A percentile compares a stretch with the other conserved stretches of the same genome.
Evolutionary conservation across 805 yeast species (phyloP).

Genomic region (Teunomyces tritomae): DNA sequence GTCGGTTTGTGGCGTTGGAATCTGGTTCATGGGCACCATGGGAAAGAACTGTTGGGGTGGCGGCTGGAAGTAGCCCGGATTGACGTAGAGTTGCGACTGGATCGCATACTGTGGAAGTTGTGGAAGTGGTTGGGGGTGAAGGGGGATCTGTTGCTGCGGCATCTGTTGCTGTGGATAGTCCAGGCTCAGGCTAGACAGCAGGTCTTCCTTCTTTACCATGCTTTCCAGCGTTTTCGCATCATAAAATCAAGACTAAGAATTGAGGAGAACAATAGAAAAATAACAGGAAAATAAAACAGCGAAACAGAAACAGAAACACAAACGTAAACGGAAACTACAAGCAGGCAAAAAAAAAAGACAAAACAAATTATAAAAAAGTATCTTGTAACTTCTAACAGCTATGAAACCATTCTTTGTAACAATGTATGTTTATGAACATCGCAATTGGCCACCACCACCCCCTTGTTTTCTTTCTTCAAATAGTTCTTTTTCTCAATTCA

Average conservation of each 20-base stretch:
- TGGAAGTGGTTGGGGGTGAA: slow-evolving; percentile 6
- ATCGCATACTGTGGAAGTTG: slow-evolving; percentile 1
- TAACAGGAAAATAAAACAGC: no score
- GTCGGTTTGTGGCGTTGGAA: background rate
- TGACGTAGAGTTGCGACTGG: background rate
- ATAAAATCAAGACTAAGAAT: background rate
- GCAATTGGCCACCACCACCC: no score
- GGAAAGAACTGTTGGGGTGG: slow-evolving; percentile 1
- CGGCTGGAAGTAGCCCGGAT: slow-evolving; percentile 2
- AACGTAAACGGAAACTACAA: no score
- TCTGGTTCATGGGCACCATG: background rate
- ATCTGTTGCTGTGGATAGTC: slow-evolving; percentile 7
- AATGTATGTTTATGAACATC: no score
- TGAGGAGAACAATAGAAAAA: background rate
- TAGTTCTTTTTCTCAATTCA: slow-evolving; percentile 6
- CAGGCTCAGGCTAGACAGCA: background rate
- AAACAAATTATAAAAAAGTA: no score
- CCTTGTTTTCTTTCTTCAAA: no score
- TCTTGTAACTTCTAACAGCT: no score
- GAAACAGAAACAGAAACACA: no score
- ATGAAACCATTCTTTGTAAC: no score
- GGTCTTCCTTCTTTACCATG: background rate
- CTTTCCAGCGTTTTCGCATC: no score
- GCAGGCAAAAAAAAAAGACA: no score
- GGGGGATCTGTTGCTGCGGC: slow-evolving; percentile 9